phyloP scores from a whole-genome alignment of 1,139 yeast species.

The Pichia sp. region DNA sequence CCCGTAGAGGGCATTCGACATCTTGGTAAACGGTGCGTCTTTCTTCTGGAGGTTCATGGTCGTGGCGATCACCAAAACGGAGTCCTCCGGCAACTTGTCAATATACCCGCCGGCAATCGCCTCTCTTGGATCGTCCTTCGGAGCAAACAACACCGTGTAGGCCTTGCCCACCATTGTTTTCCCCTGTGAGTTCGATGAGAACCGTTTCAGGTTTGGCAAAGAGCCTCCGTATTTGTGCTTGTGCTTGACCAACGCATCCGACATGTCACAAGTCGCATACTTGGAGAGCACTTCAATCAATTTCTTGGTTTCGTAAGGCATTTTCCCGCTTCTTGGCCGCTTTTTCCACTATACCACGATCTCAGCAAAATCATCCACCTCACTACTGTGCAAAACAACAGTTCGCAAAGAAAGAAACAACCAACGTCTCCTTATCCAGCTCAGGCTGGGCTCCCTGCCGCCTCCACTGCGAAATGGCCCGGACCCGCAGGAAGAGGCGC shows the following conservation, averaged over 20 bases:
- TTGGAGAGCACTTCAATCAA: slow-evolving; percentile 26
- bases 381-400: too few relatives aligned
- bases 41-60: slow-evolving; percentile 47
- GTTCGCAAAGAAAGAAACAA: too few relatives aligned
- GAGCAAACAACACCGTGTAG: slow-evolving; percentile 80
- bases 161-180: slow-evolving; percentile 58
- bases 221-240: slow-evolving; percentile 69
- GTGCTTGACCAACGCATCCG: slow-evolving; percentile 63
- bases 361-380: too few relatives aligned
- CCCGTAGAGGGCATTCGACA: slow-evolving; percentile 79
- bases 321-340: too few relatives aligned
- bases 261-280: slow-evolving; percentile 71
- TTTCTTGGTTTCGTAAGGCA: slow-evolving; percentile 19
- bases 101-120: slow-evolving; percentile 66
- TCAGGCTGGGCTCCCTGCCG: too few relatives aligned
- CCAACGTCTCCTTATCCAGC: too few relatives aligned
- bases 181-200: slow-evolving; percentile 33
- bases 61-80: slow-evolving; percentile 65
- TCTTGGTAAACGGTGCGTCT: slow-evolving; percentile 56
- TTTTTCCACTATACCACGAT: too few relatives aligned
- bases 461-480: background rate
- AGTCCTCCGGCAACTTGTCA: slow-evolving; percentile 58
- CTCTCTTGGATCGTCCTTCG: slow-evolving; percentile 67
- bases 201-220: slow-evolving; percentile 55
- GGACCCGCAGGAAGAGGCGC: background rate